Conservation (phyloP, 345 rosid genomes). For the Eucalyptus decipiens region DNA sequence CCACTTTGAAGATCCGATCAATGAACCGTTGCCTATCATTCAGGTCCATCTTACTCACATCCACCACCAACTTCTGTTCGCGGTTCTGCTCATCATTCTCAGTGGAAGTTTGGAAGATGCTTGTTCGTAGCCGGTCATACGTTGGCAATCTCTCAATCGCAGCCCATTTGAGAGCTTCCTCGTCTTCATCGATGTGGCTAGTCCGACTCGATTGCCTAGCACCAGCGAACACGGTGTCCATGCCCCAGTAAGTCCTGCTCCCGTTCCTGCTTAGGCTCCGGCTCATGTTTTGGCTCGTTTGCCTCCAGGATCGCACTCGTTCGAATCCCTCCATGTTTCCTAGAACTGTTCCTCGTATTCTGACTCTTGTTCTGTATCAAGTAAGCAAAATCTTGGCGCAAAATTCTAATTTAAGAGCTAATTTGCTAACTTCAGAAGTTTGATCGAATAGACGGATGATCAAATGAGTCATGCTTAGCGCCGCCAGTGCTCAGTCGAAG, state of each 20-base stretch:
- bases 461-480: background rate
- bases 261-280: conserved; percentile 42
- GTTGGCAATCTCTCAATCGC: conserved; percentile 90
- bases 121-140: conserved; percentile 61
- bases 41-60: conserved; percentile 64
- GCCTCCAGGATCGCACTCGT: background rate
- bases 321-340: conserved; percentile 20
- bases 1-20: conserved; percentile 65
- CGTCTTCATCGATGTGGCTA: conserved; percentile 50
- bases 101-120: conserved; percentile 40
- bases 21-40: conserved; percentile 63
- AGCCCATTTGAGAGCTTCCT: conserved; percentile 96
- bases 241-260: conserved; percentile 45
- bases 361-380: background rate
- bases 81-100: conserved; percentile 15
- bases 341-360: background rate
- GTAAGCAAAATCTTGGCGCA: background rate
- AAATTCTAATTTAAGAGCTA: background rate
- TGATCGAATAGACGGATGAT: background rate
- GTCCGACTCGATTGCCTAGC: conserved; percentile 32
- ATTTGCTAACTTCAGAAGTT: background rate
- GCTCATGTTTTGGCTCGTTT: conserved; percentile 10
- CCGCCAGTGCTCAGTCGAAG: background rate
- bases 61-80: conserved; percentile 42
- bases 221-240: conserved; percentile 52